phyloP scores from a whole-genome alignment of 345 rosid species.

The Salix udensis region DNA sequence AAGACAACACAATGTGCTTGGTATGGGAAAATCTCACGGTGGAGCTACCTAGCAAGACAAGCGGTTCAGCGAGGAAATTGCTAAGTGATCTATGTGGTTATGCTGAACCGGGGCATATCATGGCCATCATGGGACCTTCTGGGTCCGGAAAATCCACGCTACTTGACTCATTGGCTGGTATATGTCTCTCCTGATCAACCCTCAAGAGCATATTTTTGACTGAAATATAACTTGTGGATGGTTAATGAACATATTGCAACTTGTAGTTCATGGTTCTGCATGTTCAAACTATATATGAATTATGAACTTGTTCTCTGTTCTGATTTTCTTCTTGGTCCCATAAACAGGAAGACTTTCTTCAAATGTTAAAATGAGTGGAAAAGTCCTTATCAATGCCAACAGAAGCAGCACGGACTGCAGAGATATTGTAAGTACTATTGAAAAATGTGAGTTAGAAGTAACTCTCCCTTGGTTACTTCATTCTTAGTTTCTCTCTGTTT shows the following conservation, averaged over 20 bases:
- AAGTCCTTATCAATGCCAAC: conserved; percentile 17
- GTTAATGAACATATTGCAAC: background rate
- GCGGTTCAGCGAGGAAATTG: conserved; percentile 13
- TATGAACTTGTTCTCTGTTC: background rate
- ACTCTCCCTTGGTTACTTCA: too few species aligned
- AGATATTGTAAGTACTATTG: conserved; percentile 22
- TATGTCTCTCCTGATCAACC: background rate
- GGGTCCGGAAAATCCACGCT: conserved; percentile 42
- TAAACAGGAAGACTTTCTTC: conserved; percentile 21
- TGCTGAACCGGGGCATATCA: conserved; percentile 24
- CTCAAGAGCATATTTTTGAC: background rate
- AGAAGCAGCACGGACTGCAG: conserved; percentile 1
- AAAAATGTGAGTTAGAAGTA: background rate
- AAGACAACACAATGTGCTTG: conserved; percentile 1
- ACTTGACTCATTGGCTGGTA: conserved; percentile 43
- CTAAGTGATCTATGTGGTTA: conserved; percentile 25
- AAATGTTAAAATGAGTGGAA: conserved; percentile 19
- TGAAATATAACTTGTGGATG: background rate
- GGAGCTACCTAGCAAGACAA: background rate
- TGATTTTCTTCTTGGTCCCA: background rate
- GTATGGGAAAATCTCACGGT: conserved; percentile 38
- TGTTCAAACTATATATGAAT: background rate
- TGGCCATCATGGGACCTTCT: conserved; percentile 47
- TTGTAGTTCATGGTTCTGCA: background rate
- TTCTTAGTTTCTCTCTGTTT: background rate